Conservation (phyloP, 352 stramenopile species). For the Phytophthora melonis region DNA sequence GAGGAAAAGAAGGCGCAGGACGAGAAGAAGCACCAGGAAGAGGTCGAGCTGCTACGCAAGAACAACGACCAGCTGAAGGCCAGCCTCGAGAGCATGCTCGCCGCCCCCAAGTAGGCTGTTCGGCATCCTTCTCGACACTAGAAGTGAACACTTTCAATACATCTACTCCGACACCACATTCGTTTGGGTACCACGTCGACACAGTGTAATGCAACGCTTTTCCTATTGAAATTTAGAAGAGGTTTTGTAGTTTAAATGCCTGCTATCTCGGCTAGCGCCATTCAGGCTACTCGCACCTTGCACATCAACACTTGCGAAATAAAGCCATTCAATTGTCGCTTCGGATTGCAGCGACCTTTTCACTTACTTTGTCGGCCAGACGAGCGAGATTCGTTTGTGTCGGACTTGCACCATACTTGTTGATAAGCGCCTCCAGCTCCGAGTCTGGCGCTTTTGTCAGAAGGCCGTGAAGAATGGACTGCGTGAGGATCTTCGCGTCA, state of each 20-base stretch:
- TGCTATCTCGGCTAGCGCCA: no score
- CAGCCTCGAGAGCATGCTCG: constrained; percentile 89
- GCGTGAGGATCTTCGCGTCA: not conserved
- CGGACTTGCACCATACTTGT: not conserved
- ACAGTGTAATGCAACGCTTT: no score
- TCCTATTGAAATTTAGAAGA: no score
- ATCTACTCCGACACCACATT: no score
- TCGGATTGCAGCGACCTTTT: not conserved
- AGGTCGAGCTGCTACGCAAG: constrained; percentile 87
- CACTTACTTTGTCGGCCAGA: not conserved
- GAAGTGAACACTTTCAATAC: no score
- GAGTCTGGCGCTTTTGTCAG: not conserved
- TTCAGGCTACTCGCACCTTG: not conserved
- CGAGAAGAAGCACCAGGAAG: constrained; percentile 88
- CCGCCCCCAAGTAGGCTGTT: constrained; percentile 60
- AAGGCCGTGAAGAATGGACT: not conserved
- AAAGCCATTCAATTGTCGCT: constrained; percentile 1
- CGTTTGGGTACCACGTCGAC: no score
- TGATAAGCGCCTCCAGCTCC: not conserved
- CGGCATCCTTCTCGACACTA: no score
- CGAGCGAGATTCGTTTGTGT: not conserved
- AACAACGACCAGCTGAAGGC: constrained; percentile 92
- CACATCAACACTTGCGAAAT: constrained; percentile 2
- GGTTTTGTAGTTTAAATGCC: no score
- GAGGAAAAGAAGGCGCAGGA: constrained; percentile 72